Evolutionary conservation across 1,284 basidiomycete species (phyloP).

Genomic region (Microbotryum violaceum): DNA sequence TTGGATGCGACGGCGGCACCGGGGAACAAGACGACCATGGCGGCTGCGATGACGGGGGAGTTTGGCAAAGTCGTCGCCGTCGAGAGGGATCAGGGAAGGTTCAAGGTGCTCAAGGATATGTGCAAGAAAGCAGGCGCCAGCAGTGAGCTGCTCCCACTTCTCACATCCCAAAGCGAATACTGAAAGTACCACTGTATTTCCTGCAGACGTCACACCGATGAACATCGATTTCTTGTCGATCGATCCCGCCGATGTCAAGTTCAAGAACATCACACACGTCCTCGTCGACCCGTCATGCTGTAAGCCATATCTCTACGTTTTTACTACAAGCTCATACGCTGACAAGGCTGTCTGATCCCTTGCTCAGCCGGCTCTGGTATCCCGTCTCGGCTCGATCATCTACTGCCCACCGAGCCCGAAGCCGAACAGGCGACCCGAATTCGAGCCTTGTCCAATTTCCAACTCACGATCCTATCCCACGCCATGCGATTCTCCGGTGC

Average conservation of each 20-base stretch:
- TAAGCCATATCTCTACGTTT: slow-evolving; percentile 9
- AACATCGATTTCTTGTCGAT: slow-evolving; percentile 71
- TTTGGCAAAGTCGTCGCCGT: slow-evolving; percentile 80
- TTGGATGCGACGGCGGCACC: slow-evolving; percentile 96
- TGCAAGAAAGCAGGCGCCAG: slow-evolving; percentile 64
- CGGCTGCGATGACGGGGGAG: slow-evolving; percentile 76
- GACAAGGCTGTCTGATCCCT: not conserved
- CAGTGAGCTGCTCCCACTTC: slow-evolving; percentile 41
- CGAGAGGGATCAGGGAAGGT: slow-evolving; percentile 71
- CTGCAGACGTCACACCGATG: slow-evolving; percentile 55
- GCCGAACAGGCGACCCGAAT: slow-evolving; percentile 54
- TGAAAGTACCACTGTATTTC: too few relatives aligned
- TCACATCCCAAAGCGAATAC: not conserved
- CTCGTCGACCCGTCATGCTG: slow-evolving; percentile 81
- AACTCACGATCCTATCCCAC: slow-evolving; percentile 86
- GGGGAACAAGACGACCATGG: slow-evolving; percentile 94
- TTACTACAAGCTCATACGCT: not conserved
- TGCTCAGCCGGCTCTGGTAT: slow-evolving; percentile 37
- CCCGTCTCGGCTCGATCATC: slow-evolving; percentile 36
- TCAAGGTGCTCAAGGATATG: slow-evolving; percentile 74
- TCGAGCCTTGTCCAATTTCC: slow-evolving; percentile 73
- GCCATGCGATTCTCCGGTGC: slow-evolving; percentile 76
- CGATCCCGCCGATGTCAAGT: slow-evolving; percentile 58
- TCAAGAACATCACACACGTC: slow-evolving; percentile 66
- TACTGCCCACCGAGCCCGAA: slow-evolving; percentile 37